Conservation (phyloP, 2,329 filamentous ascomycete genomes). For the Calonectria ilicicola region DNA sequence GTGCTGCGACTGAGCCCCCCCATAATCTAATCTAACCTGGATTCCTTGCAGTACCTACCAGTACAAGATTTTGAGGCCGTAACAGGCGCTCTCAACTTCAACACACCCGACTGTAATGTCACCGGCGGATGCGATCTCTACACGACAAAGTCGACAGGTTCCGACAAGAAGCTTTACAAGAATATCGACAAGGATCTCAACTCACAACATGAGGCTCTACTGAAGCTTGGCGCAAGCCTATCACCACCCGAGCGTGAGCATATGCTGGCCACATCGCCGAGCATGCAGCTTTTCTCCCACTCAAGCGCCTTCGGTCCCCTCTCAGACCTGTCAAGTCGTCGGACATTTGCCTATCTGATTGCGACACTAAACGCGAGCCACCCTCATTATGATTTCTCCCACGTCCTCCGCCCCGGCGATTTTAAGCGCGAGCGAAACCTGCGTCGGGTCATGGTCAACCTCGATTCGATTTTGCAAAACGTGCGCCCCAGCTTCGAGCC, state of each 20-base stretch:
- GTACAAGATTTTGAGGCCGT: constrained; percentile 92
- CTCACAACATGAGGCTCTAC: constrained; percentile 88
- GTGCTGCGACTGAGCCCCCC: background rate
- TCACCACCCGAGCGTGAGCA: constrained; percentile 84
- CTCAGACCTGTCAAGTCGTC: constrained; percentile 86
- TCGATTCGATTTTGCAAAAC: constrained; percentile 90
- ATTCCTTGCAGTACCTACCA: constrained; percentile 80
- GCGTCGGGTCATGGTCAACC: constrained; percentile 83
- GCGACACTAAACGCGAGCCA: constrained; percentile 97
- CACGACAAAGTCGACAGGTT: constrained; percentile 94
- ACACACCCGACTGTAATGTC: constrained; percentile 91
- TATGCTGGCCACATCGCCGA: constrained; percentile 75
- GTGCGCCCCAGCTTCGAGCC: constrained; percentile 75
- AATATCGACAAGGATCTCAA: constrained; percentile 93
- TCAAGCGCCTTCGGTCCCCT: constrained; percentile 93
- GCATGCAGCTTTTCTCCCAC: constrained; percentile 72
- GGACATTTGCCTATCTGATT: constrained; percentile 95
- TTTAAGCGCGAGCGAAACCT: constrained; percentile 88
- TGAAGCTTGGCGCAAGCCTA: constrained; percentile 87
- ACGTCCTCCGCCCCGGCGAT: constrained; percentile 88
- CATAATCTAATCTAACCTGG: constrained; percentile 35
- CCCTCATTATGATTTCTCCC: constrained; percentile 92
- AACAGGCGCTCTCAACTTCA: constrained; percentile 93
- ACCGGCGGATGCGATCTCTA: constrained; percentile 96
- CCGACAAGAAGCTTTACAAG: constrained; percentile 97